Conservation (phyloP, 768 basidiomycete genomes). For the Pleurotus tuoliensis region DNA sequence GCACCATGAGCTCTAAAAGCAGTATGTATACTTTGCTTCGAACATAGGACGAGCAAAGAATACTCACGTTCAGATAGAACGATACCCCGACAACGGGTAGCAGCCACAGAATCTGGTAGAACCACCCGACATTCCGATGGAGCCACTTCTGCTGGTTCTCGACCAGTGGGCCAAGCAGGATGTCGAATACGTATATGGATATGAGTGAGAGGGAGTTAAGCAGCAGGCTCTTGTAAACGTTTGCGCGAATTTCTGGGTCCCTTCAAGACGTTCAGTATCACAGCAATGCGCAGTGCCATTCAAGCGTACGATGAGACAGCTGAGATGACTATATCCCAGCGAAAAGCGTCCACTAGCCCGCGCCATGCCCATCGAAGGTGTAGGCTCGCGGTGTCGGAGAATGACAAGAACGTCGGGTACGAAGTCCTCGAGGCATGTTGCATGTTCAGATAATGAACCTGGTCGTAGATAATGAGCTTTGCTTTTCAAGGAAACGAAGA, state of each 20-base stretch:
- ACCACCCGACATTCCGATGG: conserved; percentile 69
- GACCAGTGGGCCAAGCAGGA: conserved; percentile 65
- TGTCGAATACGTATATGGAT: conserved; percentile 75
- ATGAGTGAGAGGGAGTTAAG: conserved; percentile 68
- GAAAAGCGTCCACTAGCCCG: conserved; percentile 68
- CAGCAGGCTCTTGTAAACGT: conserved; percentile 70
- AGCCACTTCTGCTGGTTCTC: conserved; percentile 61
- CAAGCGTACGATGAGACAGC: conserved; percentile 52
- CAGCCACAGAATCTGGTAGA: conserved; percentile 77
- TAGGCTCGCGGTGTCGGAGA: conserved; percentile 54
- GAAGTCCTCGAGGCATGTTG: conserved; percentile 39
- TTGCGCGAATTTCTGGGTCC: conserved; percentile 71
- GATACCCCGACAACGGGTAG: conserved; percentile 72
- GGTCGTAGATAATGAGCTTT: background rate
- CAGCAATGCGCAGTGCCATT: background rate
- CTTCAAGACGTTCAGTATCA: conserved; percentile 28
- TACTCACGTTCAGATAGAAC: conserved; percentile 77
- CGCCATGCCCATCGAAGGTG: conserved; percentile 56
- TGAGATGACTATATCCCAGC: conserved; percentile 63
- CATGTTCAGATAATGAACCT: conserved; percentile 10
- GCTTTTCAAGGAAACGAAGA: too few relatives aligned
- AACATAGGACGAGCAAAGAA: background rate
- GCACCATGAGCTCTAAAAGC: conserved; percentile 69
- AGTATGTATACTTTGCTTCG: background rate
- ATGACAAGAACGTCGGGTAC: conserved; percentile 69